Base-by-base conservation (phyloP, 225 moss, liverwort and hornwort genomes). In the Bryoerythrophyllum caledonicum region DNA sequence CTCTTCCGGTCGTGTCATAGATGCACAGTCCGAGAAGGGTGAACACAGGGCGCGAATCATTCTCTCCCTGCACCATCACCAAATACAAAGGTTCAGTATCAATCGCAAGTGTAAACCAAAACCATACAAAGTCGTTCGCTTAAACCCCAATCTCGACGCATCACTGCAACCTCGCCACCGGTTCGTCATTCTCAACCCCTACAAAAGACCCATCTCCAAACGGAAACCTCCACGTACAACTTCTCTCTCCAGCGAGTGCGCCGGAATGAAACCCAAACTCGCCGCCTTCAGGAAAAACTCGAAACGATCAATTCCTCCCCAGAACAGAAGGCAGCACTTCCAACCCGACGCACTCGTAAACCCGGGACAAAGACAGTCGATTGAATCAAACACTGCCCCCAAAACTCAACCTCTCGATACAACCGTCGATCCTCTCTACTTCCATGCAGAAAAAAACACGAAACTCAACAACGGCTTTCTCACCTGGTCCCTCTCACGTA, bases 11-110 rank as follows among this genome's bases (percentile, higher is more conserved):
- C 30, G 49, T 60, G 30, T 58, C 27, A 28, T 6, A 41, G 26
- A 44, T 44, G 43, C 17, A 30, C n/a, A n/a, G n/a, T n/a, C n/a
- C n/a, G 40, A 23, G 38, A 58, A 21, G 30, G 4, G 38, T 41
- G 8, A 60, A 68, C 48, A 27, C 67, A 56, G 44, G 59, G 71
- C 4, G 43, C 3, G 41, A 72, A 1, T 14, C n/a, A 4, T 60
- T 23, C 64, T 23, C 59, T 65, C 34, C 75, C 82, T 83, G 71
- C 71, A 61, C 23, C 66, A 55, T 55, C 66, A 55, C 61, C 61
- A 71, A 60, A 65, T 3, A 35, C 78, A 82, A 20, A 26, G 10
- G 4, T 12, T 63, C 38, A 54, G 38, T 20, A 20, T 26, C 25
- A 25, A n/a, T 10, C 37, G 35, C 52, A 14, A 38, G 14, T 20